phyloP scores from a whole-genome alignment of 306 rosid species.

The Purshia tridentata region DNA sequence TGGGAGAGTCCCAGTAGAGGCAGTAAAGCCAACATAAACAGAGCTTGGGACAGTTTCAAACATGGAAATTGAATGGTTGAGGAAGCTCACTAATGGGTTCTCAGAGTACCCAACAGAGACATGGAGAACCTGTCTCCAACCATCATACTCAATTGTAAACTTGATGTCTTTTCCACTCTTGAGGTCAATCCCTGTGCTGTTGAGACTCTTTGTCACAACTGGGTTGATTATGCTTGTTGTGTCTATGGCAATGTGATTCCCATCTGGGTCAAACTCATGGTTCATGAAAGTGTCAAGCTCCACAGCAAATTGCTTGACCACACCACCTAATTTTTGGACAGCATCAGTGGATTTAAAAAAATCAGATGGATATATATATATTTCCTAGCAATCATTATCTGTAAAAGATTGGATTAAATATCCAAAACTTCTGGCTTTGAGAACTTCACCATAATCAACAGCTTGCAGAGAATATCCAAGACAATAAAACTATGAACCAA shows the following conservation, averaged over 20 bases:
- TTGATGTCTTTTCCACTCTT: conserved; percentile 49
- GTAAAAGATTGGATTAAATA: too few relatives aligned
- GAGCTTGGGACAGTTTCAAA: conserved; percentile 35
- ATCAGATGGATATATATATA: neutral
- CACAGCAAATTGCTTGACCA: conserved; percentile 43
- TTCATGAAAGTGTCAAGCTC: conserved; percentile 57
- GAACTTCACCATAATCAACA: too few relatives aligned
- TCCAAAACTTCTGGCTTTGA: too few relatives aligned
- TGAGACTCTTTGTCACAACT: conserved; percentile 38
- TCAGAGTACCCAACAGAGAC: conserved; percentile 41
- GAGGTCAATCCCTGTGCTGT: conserved; percentile 36
- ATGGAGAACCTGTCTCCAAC: conserved; percentile 33
- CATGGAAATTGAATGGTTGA: conserved; percentile 37
- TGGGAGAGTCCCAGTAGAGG: conserved; percentile 41
- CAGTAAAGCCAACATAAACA: conserved; percentile 59
- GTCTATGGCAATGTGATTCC: conserved; percentile 51
- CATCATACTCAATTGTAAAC: conserved; percentile 51
- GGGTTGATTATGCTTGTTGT: conserved; percentile 45
- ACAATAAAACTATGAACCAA: too few relatives aligned
- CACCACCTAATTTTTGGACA: conserved; percentile 29
- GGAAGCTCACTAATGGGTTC: conserved; percentile 29
- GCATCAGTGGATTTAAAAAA: neutral
- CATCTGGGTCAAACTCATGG: conserved; percentile 48
- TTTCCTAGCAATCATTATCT: neutral
- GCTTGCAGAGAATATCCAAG: too few relatives aligned